These are phyloP conservation scores for Aspergillus viridinutans DNA, from an alignment of 2,329 filamentous ascomycete genomes.

Conservation along the genomic window DNA sequence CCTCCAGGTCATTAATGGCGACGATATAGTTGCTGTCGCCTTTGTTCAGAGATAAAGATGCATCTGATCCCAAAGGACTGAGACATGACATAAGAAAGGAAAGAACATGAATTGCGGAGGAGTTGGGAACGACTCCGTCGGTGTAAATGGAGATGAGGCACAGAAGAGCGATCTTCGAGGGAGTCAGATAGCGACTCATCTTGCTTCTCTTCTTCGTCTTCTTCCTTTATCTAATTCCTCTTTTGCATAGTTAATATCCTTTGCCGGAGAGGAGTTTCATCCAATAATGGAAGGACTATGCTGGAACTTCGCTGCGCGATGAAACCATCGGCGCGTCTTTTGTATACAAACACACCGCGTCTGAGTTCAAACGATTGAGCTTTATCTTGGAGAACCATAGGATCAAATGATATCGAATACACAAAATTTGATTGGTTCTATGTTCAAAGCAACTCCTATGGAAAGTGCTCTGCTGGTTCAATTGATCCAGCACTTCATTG, in stretches of 20 bases:
- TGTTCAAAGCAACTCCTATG: background rate
- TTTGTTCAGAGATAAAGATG: slow-evolving; percentile 15
- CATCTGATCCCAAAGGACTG: slow-evolving; percentile 41
- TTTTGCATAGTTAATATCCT: background rate
- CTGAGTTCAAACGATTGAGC: background rate
- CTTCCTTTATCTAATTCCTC: background rate
- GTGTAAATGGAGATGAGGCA: slow-evolving; percentile 78
- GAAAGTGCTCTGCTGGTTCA: background rate
- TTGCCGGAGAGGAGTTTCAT: background rate
- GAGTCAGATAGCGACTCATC: slow-evolving; percentile 83
- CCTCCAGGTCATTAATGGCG: slow-evolving; percentile 46
- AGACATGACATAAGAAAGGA: slow-evolving; percentile 74
- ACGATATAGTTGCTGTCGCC: slow-evolving; percentile 30
- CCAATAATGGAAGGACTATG: background rate
- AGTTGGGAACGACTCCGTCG: slow-evolving; percentile 63
- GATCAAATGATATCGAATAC: background rate
- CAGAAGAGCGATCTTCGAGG: slow-evolving; percentile 79
- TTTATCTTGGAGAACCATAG: background rate
- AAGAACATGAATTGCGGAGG: slow-evolving; percentile 69
- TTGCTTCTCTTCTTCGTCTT: slow-evolving; percentile 5
- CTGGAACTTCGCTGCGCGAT: background rate
- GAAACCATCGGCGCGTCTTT: background rate
- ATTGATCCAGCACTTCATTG: background rate
- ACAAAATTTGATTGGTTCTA: background rate
- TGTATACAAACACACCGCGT: background rate